Conservation (phyloP, 2,329 filamentous ascomycete genomes). For the Fusarium incarnatum region DNA sequence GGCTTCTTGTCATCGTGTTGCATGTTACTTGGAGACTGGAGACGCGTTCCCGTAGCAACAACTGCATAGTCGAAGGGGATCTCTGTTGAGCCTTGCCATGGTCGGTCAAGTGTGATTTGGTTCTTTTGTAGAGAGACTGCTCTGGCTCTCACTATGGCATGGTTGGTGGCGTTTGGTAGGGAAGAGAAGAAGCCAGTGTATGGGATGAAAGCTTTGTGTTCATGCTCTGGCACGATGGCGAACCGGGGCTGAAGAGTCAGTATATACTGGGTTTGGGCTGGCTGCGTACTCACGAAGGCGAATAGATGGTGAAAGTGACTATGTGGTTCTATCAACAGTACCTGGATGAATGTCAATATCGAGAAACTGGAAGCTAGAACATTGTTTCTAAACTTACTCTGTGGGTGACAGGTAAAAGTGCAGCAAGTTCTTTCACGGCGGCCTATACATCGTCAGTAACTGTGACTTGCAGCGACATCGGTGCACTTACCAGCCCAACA, state of each 20-base stretch:
- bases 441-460: slow-evolving; percentile 21
- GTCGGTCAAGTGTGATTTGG: slow-evolving; percentile 36
- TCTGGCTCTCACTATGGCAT: slow-evolving; percentile 37
- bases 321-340: slow-evolving; percentile 62
- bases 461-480: not conserved
- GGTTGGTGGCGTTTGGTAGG: slow-evolving; percentile 32
- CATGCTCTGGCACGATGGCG: slow-evolving; percentile 56
- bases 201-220: slow-evolving; percentile 63
- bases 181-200: slow-evolving; percentile 50
- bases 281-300: slow-evolving; percentile 49
- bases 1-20: slow-evolving; percentile 37
- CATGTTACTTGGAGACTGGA: slow-evolving; percentile 43
- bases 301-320: slow-evolving; percentile 64
- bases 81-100: slow-evolving; percentile 42
- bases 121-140: slow-evolving; percentile 33
- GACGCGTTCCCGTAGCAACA: slow-evolving; percentile 39
- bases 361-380: rapidly evolving
- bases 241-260: slow-evolving; percentile 54
- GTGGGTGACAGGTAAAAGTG: slow-evolving; percentile 38
- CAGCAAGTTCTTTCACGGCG: slow-evolving; percentile 42
- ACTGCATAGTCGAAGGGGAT: slow-evolving; percentile 43
- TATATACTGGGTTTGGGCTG: rapidly evolving
- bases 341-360: slow-evolving; percentile 31
- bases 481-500: slow-evolving; percentile 40
- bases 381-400: slow-evolving; percentile 8